phyloP scores from a whole-genome alignment of 805 yeast genomes.

The Myxozyma vanderwaltii region DNA sequence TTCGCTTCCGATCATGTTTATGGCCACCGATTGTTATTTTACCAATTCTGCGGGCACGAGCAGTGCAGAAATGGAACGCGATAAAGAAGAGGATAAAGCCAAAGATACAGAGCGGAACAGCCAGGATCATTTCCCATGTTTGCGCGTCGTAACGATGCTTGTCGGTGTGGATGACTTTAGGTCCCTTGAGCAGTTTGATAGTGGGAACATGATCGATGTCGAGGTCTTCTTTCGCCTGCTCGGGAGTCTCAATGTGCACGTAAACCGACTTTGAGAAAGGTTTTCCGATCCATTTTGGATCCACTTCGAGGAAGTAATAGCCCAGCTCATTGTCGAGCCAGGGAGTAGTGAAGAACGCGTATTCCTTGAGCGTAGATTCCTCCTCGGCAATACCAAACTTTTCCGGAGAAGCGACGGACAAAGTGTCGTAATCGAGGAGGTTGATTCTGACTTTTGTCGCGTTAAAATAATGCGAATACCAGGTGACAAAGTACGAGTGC shows the following conservation, averaged over 20 bases:
- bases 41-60: conserved; percentile 23
- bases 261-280: conserved; percentile 57
- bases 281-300: conserved; percentile 65
- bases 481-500: conserved; percentile 70
- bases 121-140: conserved; percentile 30
- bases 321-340: conserved; percentile 72
- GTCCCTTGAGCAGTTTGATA: conserved; percentile 24
- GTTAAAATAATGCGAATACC: conserved; percentile 71
- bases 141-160: conserved; percentile 30
- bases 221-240: conserved; percentile 29
- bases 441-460: conserved; percentile 41
- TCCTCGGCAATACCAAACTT: conserved; percentile 13
- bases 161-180: conserved; percentile 24
- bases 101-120: conserved; percentile 29
- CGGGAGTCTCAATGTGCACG: conserved; percentile 59
- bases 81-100: conserved; percentile 19
- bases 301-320: conserved; percentile 59
- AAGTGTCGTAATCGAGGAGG: conserved; percentile 33
- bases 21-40: conserved; percentile 27
- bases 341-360: conserved; percentile 66
- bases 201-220: conserved; percentile 32
- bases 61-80: conserved; percentile 31
- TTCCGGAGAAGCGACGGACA: conserved; percentile 29
- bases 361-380: conserved; percentile 13
- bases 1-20: conserved; percentile 4